A percentile compares a stretch with the other conserved stretches of the same genome.
phyloP scores from a whole-genome alignment of 495 filamentous ascomycete genomes.

The Penicillium herquei region DNA sequence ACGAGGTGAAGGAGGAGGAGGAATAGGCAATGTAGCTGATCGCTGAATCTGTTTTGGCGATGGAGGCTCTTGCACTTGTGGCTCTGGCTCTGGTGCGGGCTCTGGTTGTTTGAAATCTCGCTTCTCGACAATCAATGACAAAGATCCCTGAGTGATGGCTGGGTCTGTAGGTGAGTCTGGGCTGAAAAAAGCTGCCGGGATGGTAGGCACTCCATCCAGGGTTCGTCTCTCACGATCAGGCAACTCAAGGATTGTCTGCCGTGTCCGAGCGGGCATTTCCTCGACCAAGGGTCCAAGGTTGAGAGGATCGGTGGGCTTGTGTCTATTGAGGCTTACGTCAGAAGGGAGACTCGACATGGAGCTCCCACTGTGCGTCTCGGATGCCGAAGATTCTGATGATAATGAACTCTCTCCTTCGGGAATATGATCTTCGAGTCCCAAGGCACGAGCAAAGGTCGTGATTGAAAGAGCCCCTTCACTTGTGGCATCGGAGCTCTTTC shows the following conservation, averaged over 20 bases:
- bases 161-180: conserved; percentile 64
- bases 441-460: conserved; percentile 40
- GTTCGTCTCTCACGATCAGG: conserved; percentile 21
- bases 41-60: conserved; percentile 24
- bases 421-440: conserved; percentile 37
- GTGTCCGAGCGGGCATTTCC: conserved; percentile 26
- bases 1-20: conserved; percentile 6
- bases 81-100: background rate
- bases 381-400: conserved; percentile 67
- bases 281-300: conserved; percentile 39
- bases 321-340: conserved; percentile 33
- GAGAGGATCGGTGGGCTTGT: conserved; percentile 32
- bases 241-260: conserved; percentile 20
- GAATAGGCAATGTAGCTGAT: conserved; percentile 27
- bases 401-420: conserved; percentile 62
- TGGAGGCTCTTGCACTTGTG: conserved; percentile 7
- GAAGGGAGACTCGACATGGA: conserved; percentile 63
- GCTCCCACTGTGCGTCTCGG: conserved; percentile 63
- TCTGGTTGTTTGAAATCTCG: background rate
- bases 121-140: conserved; percentile 41
- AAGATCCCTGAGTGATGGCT: conserved; percentile 42
- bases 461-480: conserved; percentile 33
- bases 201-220: conserved; percentile 33
- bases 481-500: conserved; percentile 35
- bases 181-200: conserved; percentile 32